phyloP scores from a whole-genome alignment of 768 basidiomycete genomes.

The Podaxis rugospora region DNA sequence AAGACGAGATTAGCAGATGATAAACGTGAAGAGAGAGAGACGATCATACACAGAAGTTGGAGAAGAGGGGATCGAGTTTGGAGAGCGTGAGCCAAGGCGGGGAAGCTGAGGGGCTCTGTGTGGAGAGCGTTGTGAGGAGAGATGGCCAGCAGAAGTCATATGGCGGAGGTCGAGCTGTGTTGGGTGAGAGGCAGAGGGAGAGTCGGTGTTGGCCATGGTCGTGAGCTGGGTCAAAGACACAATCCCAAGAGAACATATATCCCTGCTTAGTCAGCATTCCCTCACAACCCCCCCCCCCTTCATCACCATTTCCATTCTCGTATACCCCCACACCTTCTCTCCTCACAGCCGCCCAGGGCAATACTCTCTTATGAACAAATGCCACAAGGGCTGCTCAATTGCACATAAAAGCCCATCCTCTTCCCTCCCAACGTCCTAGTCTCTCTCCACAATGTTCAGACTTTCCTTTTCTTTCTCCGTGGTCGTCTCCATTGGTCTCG shows the following conservation, averaged over 20 bases:
- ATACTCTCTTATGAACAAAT: not conserved
- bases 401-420: not conserved
- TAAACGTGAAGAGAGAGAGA: not conserved
- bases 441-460: not conserved
- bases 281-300: not conserved
- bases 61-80: constrained; percentile 73
- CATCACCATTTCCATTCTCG: not conserved
- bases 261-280: constrained; percentile 6
- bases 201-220: not conserved
- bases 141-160: constrained; percentile 46
- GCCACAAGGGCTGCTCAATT: not conserved
- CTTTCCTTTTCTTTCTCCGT: not conserved
- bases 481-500: not conserved
- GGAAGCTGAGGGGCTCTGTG: constrained; percentile 42
- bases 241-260: not conserved
- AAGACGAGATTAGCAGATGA: constrained; percentile 9
- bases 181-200: not conserved
- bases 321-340: not conserved
- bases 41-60: constrained; percentile 69
- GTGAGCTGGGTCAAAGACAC: not conserved
- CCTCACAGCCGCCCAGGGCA: not conserved
- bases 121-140: constrained; percentile 27
- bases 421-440: not conserved
- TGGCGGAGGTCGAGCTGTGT: constrained; percentile 41
- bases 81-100: constrained; percentile 59